These are phyloP conservation scores for Bremia lactucae DNA, from an alignment of 352 stramenopile genomes.

Conservation along the genomic window DNA sequence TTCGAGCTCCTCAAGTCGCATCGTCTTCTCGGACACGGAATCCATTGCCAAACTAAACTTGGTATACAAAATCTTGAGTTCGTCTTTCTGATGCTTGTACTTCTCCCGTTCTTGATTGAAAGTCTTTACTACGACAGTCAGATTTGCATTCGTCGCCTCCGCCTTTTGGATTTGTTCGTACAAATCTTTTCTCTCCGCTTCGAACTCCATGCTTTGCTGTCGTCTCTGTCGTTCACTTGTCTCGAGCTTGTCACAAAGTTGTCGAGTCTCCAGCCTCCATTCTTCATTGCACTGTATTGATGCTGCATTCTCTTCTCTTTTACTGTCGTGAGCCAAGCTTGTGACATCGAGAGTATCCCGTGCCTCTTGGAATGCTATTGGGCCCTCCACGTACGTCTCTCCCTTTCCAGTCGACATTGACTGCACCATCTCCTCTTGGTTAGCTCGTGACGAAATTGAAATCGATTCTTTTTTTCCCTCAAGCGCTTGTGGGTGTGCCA, in stretches of 20 bases:
- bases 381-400: slow-evolving; percentile 15
- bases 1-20: slow-evolving; percentile 29
- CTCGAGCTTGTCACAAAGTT: slow-evolving; percentile 15
- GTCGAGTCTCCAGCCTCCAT: slow-evolving; percentile 13
- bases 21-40: slow-evolving; percentile 24
- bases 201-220: slow-evolving; percentile 10
- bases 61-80: slow-evolving; percentile 24
- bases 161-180: slow-evolving; percentile 16
- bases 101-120: slow-evolving; percentile 10
- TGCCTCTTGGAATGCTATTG: slow-evolving; percentile 11
- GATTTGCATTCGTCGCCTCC: slow-evolving; percentile 9
- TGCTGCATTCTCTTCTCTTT: slow-evolving; percentile 20
- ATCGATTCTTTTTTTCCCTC: slow-evolving; percentile 38
- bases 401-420: slow-evolving; percentile 16
- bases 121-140: slow-evolving; percentile 3
- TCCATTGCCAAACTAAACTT: slow-evolving; percentile 28
- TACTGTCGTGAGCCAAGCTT: slow-evolving; percentile 3
- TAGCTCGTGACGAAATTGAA: slow-evolving; percentile 18
- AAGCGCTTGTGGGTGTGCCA: slow-evolving; percentile 26
- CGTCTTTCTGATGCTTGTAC: slow-evolving; percentile 15
- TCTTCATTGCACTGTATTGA: slow-evolving; percentile 21
- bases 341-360: slow-evolving; percentile 9
- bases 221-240: slow-evolving; percentile 9
- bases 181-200: slow-evolving; percentile 24
- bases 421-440: slow-evolving; percentile 19